Base-by-base conservation (phyloP, 1,139 yeast species). In the Meyerozyma guilliermondii region DNA sequence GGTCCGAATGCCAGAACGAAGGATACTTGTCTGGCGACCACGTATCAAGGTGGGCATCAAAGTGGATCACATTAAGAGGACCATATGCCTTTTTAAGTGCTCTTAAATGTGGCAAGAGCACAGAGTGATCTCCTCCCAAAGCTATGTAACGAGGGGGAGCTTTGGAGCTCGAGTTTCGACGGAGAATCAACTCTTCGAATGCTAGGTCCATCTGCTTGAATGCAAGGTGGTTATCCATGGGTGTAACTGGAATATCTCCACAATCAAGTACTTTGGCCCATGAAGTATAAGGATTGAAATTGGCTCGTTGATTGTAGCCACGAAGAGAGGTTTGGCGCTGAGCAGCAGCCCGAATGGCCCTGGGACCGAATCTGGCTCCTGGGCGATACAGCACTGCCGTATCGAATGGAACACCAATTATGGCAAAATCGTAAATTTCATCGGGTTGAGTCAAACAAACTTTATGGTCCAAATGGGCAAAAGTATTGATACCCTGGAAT, bases 351-450 rank as follows among this genome's bases (percentile, higher is more conserved):
- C 94, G 67, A 41, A 85, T 81, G 3, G 88, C 87, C 41, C 86
- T 66, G 3, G 94, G 94, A 1, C 94, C 94, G 60, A 85, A 85
- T 45, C 94, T 66, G 5, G 94, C 89, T 16, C 92, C 91, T 0
- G 87, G 77, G 46, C 91, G 68, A 57, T 81, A 84, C 2, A 87
- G 77, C 0, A 80, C 80, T 0, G 88, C 89, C 4, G 91, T 83
- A 54, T 84, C 92, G 54, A 84, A 84, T 1, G 92, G 92, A 5
- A 82, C 85, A 8, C 92, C 92, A 46, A 85, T 71, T 18, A 85
- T 53, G 1, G 81, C 94, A 42, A 85, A 72, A 52, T 85, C 94
- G 51, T 71, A 84, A 1, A 63, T 52, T 4, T 60, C 53, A 1
- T 69, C 71, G 2, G 75, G 65, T 40, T 79, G 63, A 7, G 77